These are phyloP conservation scores for Globisporangium rhizosaccharum DNA, from an alignment of 352 stramenopile genomes.

Conservation along the genomic window DNA sequence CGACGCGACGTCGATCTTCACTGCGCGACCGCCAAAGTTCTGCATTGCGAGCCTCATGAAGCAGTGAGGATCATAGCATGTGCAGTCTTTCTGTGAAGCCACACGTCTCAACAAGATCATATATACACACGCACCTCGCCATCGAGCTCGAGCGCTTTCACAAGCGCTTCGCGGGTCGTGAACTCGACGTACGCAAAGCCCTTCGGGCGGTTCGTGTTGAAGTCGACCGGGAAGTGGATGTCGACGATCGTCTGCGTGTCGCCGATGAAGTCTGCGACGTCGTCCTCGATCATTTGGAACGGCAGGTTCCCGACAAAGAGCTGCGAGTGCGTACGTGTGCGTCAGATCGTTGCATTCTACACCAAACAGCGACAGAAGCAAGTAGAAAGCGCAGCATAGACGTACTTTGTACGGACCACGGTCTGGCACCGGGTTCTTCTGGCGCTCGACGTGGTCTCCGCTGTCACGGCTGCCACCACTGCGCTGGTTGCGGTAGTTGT, in stretches of 20 bases:
- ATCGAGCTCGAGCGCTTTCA: constrained; percentile 61
- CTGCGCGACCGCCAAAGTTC: constrained; percentile 30
- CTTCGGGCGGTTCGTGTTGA: constrained; percentile 57
- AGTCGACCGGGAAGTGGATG: constrained; percentile 69
- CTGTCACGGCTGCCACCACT: constrained; percentile 20
- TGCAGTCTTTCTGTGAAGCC: background rate
- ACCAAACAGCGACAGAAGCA: background rate
- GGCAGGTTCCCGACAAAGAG: constrained; percentile 79
- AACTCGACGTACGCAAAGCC: constrained; percentile 88
- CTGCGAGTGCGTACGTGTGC: constrained; percentile 19
- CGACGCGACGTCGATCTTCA: constrained; percentile 73
- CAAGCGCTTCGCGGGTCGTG: constrained; percentile 51
- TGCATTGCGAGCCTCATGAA: constrained; percentile 10
- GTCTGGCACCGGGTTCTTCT: constrained; percentile 76
- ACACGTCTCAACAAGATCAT: background rate
- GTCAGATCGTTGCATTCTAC: background rate
- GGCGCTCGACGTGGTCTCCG: constrained; percentile 26
- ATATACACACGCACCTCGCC: constrained; percentile 11
- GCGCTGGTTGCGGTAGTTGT: constrained; percentile 5
- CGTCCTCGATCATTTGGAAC: constrained; percentile 60
- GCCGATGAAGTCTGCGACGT: constrained; percentile 67
- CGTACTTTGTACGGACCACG: constrained; percentile 69
- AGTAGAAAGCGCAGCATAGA: background rate
- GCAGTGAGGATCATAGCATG: background rate
- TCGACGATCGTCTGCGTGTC: constrained; percentile 43